These are phyloP conservation scores for Penicillium nordicum DNA, from an alignment of 2,329 filamentous ascomycete genomes.

Conservation along the genomic window DNA sequence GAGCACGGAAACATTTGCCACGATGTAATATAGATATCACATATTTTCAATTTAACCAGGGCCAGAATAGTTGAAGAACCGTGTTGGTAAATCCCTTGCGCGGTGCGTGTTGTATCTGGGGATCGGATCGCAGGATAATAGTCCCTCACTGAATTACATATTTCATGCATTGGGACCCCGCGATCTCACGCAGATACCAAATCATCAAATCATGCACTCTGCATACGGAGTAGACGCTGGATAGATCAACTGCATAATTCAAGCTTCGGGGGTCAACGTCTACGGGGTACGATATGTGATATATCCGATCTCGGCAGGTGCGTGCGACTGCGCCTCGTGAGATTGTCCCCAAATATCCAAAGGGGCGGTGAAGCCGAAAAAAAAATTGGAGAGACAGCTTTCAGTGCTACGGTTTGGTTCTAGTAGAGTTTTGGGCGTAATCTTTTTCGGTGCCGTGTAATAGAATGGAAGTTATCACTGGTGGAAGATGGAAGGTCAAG, in stretches of 20 bases:
- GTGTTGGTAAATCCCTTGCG: constrained; percentile 24
- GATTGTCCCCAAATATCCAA: neutral
- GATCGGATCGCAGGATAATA: constrained; percentile 14
- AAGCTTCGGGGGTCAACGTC: constrained; percentile 11
- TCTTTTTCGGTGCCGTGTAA: neutral
- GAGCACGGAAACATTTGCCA: neutral
- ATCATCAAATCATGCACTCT: constrained; percentile 4
- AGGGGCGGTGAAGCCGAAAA: constrained; percentile 13
- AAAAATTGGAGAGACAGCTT: neutral
- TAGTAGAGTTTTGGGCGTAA: constrained; percentile 1
- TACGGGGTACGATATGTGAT: constrained; percentile 2
- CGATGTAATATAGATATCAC: neutral
- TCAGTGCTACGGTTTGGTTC: constrained; percentile 6
- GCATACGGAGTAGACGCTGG: constrained; percentile 1
- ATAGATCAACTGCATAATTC: constrained; percentile 19
- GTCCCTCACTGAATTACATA: constrained; percentile 10
- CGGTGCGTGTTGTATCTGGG: neutral
- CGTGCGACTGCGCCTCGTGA: constrained; percentile 12
- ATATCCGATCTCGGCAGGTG: constrained; percentile 2
- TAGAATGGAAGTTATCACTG: neutral
- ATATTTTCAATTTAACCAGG: constrained; percentile 11
- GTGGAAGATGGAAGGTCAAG: neutral
- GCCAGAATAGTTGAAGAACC: constrained; percentile 9
- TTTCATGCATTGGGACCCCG: constrained; percentile 2
- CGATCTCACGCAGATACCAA: neutral